phyloP scores from a whole-genome alignment of 345 rosid species.

The Punica granatum region DNA sequence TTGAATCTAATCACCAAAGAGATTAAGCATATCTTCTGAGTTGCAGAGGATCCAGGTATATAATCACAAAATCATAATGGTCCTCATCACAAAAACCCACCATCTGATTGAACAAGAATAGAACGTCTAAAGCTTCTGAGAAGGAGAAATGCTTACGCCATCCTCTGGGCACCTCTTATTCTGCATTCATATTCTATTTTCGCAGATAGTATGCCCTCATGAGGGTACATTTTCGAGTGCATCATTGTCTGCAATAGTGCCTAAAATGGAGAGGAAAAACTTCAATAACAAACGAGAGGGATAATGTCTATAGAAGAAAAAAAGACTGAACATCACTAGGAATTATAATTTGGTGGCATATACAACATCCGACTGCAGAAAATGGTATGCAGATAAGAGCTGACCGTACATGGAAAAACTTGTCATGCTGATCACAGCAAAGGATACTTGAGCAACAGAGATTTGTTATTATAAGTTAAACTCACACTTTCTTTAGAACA shows the following conservation, averaged over 20 bases:
- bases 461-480: too few relatives aligned
- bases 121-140: slow-evolving; percentile 5
- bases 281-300: background rate
- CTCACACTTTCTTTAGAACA: background rate
- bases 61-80: background rate
- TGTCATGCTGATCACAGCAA: background rate
- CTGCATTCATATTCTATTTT: slow-evolving; percentile 90
- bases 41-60: background rate
- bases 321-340: background rate
- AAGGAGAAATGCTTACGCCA: slow-evolving; percentile 64
- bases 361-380: background rate
- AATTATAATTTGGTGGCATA: background rate
- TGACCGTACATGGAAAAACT: background rate
- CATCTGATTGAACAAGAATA: background rate
- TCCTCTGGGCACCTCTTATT: slow-evolving; percentile 91
- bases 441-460: background rate
- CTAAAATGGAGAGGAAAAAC: slow-evolving; percentile 19
- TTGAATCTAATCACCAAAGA: slow-evolving; percentile 48
- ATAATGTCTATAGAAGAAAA: background rate
- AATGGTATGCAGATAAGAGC: background rate
- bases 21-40: background rate
- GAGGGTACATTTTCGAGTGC: slow-evolving; percentile 67
- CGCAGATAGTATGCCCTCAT: slow-evolving; percentile 70
- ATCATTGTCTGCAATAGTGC: slow-evolving; percentile 88
- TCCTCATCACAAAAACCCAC: background rate